Conservation (phyloP, 257 asterid species). For the Echium plantagineum region DNA sequence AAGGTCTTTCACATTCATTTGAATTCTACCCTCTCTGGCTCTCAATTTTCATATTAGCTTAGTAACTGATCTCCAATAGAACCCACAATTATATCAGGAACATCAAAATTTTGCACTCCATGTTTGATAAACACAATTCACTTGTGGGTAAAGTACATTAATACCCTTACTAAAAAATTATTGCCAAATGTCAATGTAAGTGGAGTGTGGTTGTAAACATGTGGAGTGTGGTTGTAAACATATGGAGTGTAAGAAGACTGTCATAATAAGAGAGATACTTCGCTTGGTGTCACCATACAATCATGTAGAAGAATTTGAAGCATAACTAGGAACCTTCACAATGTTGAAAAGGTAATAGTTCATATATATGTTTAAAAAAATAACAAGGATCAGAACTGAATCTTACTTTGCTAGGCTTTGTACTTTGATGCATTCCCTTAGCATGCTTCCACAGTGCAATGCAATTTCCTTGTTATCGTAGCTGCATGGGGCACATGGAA, state of each 20-base stretch:
- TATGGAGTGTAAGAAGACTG: too few species aligned
- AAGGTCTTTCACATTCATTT: too few species aligned
- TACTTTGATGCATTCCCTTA: conserved; percentile 88
- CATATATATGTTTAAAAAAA: neutral
- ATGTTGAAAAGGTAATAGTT: neutral
- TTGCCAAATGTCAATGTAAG: neutral
- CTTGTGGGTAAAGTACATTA: too few species aligned
- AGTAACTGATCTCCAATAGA: neutral
- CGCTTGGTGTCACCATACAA: neutral
- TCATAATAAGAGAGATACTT: neutral
- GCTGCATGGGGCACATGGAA: conserved; percentile 36
- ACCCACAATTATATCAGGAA: neutral
- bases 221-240: neutral
- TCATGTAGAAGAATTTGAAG: too few species aligned
- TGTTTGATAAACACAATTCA: too few species aligned
- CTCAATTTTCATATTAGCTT: neutral
- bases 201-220: neutral
- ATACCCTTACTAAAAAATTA: neutral
- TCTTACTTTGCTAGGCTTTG: conserved; percentile 92
- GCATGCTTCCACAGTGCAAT: conserved; percentile 86
- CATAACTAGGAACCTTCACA: neutral
- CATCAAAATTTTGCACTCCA: neutral
- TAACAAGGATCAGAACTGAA: conserved; percentile 8
- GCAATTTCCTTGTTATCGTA: conserved; percentile 98
- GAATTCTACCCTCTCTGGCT: neutral